Base-by-base conservation (phyloP, 495 filamentous ascomycete genomes). In the Hypoxylon perforatum region DNA sequence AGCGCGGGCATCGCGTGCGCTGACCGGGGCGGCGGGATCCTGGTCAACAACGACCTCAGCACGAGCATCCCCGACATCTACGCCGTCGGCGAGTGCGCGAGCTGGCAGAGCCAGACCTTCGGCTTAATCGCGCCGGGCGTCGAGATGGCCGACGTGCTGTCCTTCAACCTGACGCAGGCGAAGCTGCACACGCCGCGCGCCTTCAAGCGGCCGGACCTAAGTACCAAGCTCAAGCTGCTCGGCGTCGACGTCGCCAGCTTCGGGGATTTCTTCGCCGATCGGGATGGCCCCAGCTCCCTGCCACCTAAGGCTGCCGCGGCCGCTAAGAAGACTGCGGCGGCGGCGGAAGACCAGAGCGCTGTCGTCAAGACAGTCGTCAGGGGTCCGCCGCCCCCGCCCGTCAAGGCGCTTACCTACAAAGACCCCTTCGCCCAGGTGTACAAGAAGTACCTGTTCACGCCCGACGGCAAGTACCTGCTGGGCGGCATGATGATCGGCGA, bases 401-500 rank as follows among this genome's bases (percentile, higher is more conserved):
- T 97, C 46, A 97, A 97, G 76, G 90, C 94, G 0, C 79, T 98
- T 59, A 93, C 90, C 0, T 98, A 97, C 77, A 95, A 91, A 61
- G 94, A 98, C 76, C 94, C 94, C 0, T 97, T 98, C 73, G 85
- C 88, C 60, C 89, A 92, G n/a, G 87, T 97, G 1, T 98, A 98
- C 77, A 97, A 98, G 77, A 98, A 98, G 76, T 98, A 93, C 76
- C 78, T 98, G 6, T 97, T 97, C 68, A 96, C 94, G 1, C 76
- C 90, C 73, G 94, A 98, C 73, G 94, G 94, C 19, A 96, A 97
- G 73, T 95, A 92, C 74, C 80, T 98, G 2, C 86, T 98, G 6
- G 94, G 94, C 15, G 94, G 94, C 2, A 98, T 98, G 94, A 97
- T 98, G 91, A 97, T 98, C 58, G 94, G 94, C 35, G 94, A 98